A percentile compares a stretch with the other conserved stretches of the same genome.
These are phyloP conservation scores for Globisporangium mamillatum DNA, from an alignment of 352 stramenopile genomes.

Conservation along the genomic window DNA sequence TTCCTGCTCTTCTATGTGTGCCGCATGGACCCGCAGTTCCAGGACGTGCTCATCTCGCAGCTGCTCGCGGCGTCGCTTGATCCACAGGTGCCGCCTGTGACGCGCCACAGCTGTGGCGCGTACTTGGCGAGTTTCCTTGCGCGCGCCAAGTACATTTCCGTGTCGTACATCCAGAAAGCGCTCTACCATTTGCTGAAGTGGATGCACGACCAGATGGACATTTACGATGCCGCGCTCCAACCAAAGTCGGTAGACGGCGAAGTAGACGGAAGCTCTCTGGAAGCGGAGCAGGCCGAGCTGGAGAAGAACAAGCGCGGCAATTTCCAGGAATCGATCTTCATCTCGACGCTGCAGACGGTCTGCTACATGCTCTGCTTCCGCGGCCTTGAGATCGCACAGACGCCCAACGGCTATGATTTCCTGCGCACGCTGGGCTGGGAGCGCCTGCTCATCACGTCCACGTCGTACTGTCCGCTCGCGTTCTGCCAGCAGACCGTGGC, in stretches of 20 bases:
- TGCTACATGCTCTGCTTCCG: conserved; percentile 98
- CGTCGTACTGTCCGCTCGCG: conserved; percentile 61
- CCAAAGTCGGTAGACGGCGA: conserved; percentile 10
- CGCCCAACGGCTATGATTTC: conserved; percentile 72
- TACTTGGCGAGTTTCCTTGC: conserved; percentile 97
- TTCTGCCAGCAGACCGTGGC: conserved; percentile 80
- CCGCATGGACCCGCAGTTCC: conserved; percentile 67
- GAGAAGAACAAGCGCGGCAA: conserved; percentile 22
- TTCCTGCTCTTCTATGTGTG: conserved; percentile 91
- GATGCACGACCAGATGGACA: conserved; percentile 93
- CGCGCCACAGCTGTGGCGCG: conserved; percentile 91
- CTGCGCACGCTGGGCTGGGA: conserved; percentile 82
- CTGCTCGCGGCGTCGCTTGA: conserved; percentile 73
- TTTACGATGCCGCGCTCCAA: conserved; percentile 59
- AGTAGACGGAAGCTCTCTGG: conserved; percentile 10
- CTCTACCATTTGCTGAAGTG: conserved; percentile 93
- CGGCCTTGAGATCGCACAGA: conserved; percentile 83
- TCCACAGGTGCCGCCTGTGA: conserved; percentile 82
- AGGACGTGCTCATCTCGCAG: conserved; percentile 83
- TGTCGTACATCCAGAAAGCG: conserved; percentile 91
- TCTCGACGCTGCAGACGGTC: conserved; percentile 90
- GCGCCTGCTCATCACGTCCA: conserved; percentile 57
- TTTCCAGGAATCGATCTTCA: conserved; percentile 76
- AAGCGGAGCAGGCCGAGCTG: conserved; percentile 23
- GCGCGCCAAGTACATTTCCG: conserved; percentile 91